Percentiles rank a stretch among this genome's conserved stretches.
Conservation (phyloP, 495 filamentous ascomycete species). For the Pyrenopolyporus hunteri region DNA sequence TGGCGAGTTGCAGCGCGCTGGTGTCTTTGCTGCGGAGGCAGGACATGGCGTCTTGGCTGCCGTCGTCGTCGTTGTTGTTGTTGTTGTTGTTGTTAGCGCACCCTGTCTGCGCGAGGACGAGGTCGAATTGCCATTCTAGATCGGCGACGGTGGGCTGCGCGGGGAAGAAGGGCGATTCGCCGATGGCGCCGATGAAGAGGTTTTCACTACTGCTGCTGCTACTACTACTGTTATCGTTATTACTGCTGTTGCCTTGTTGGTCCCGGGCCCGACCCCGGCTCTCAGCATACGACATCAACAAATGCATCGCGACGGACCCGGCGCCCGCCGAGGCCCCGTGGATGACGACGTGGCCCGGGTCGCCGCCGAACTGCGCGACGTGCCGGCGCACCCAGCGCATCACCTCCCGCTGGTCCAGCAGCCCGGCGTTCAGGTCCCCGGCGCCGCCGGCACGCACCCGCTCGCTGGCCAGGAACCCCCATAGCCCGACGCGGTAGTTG, state of each 20-base stretch:
- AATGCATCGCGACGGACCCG: conserved; percentile 67
- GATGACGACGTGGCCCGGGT: conserved; percentile 73
- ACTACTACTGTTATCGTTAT: neutral
- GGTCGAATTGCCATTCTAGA: conserved; percentile 53
- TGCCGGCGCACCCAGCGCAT: conserved; percentile 73
- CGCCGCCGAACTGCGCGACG: conserved; percentile 73
- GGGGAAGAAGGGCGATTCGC: conserved; percentile 54
- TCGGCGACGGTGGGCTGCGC: conserved; percentile 47
- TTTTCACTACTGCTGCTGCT: neutral
- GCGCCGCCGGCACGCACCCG: conserved; percentile 54
- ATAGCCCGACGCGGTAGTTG: conserved; percentile 76
- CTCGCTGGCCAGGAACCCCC: conserved; percentile 72
- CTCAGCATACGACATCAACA: conserved; percentile 61
- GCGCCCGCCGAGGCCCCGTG: conserved; percentile 76
- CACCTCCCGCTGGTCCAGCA: conserved; percentile 72
- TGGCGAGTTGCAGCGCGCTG: conserved; percentile 58
- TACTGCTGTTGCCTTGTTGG: conserved; percentile 4
- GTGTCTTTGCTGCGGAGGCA: conserved; percentile 61
- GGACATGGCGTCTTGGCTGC: conserved; percentile 37
- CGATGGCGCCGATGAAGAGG: conserved; percentile 50
- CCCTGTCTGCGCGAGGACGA: conserved; percentile 38
- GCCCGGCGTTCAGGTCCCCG: conserved; percentile 68
- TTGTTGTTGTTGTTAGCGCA: conserved; percentile 22
- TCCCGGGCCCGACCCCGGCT: neutral
- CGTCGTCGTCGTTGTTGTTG: conserved; percentile 14